phyloP scores from a whole-genome alignment of 228 moss, liverwort and hornwort genomes.

The Sphagnum magellanicum region DNA sequence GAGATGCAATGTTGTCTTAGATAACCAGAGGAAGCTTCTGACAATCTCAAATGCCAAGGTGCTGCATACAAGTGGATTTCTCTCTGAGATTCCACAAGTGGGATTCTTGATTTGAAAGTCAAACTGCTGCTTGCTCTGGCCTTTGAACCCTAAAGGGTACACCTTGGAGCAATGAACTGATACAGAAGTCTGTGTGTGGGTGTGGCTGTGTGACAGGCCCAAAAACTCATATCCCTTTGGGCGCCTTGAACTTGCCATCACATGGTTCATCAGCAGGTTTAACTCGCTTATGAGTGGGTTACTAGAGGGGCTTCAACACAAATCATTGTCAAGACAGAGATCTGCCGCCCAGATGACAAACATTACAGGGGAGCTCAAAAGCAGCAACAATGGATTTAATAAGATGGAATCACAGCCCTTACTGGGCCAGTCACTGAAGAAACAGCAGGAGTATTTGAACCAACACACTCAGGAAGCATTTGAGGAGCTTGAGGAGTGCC shows the following conservation, averaged over 20 bases:
- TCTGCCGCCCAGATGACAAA: conserved; percentile 26
- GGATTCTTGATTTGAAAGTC: too few relatives aligned
- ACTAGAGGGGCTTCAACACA: conserved; percentile 31
- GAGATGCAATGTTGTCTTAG: background rate
- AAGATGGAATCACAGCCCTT: conserved; percentile 24
- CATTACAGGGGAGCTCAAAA: conserved; percentile 22
- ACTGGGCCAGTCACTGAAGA: conserved; percentile 23
- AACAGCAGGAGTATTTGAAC: conserved; percentile 25
- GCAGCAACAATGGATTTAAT: conserved; percentile 19
- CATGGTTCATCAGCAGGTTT: conserved; percentile 73
- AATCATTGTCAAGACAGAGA: conserved; percentile 24
- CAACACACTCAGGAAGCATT: conserved; percentile 44
- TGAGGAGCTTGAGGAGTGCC: conserved; percentile 59
- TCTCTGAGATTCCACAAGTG: too few relatives aligned
- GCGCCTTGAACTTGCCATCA: conserved; percentile 74
- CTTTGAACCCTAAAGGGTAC: background rate
- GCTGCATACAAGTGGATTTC: too few relatives aligned
- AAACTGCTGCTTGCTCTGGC: too few relatives aligned
- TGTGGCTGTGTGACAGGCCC: conserved; percentile 35
- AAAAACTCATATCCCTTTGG: conserved; percentile 78
- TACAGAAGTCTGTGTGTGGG: background rate
- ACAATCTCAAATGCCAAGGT: too few relatives aligned
- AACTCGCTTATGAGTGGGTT: conserved; percentile 61
- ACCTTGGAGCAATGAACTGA: background rate
- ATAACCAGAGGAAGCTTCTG: too few relatives aligned